These are phyloP conservation scores for Tolypocladium tropicale DNA, from an alignment of 2,329 filamentous ascomycete genomes.

Conservation along the genomic window DNA sequence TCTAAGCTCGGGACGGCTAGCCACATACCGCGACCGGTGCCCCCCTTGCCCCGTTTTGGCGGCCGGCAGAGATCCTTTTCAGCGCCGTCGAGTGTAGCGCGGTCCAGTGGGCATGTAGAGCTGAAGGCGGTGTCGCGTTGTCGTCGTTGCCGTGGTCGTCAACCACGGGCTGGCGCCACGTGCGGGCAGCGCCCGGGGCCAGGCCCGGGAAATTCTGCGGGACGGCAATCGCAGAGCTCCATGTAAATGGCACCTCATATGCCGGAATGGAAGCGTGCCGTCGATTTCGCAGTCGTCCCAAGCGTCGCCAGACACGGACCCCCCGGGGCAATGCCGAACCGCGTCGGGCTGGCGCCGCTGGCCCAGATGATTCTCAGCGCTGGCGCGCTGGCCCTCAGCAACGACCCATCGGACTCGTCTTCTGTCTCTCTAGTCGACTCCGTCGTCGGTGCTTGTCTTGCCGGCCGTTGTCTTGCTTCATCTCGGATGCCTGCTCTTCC, in stretches of 20 bases:
- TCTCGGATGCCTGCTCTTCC: not conserved
- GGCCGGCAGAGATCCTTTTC: not conserved
- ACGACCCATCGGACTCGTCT: not conserved
- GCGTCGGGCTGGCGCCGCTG: too few relatives aligned
- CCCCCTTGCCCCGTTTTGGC: not conserved
- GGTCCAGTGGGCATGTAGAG: not conserved
- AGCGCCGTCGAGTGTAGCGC: not conserved
- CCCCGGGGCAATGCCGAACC: too few relatives aligned
- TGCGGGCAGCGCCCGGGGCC: not conserved
- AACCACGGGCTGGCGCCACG: not conserved
- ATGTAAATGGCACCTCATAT: too few relatives aligned
- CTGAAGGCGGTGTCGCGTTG: not conserved
- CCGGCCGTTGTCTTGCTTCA: not conserved
- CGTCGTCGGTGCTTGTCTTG: not conserved
- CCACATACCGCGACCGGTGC: not conserved
- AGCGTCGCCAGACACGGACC: not conserved
- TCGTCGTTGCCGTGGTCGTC: not conserved
- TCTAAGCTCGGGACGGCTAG: slow-evolving; percentile 6
- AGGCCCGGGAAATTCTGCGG: not conserved
- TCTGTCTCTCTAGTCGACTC: not conserved
- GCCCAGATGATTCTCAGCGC: too few relatives aligned
- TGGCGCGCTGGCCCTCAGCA: not conserved
- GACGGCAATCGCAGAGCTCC: too few relatives aligned
- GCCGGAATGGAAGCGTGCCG: too few relatives aligned
- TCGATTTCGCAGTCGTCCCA: too few relatives aligned